Evolutionary conservation across 75 land plant species (phyloP).

Genomic region (Selaginella moellendorffii): DNA sequence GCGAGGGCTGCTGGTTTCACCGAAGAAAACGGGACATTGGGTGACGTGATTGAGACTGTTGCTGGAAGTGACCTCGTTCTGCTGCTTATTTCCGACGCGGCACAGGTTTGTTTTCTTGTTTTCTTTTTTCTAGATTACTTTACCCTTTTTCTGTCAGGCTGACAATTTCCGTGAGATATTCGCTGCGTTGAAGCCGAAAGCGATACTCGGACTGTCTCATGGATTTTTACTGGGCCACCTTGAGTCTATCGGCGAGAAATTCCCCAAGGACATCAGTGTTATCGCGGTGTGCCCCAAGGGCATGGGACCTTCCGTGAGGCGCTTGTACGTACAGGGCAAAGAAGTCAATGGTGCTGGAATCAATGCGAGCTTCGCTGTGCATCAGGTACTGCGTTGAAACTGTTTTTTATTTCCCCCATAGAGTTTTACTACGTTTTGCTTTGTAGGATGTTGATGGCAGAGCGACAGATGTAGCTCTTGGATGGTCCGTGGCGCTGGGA

Average conservation of each 20-base stretch:
- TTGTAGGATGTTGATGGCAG: constrained; percentile 84
- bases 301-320: constrained; percentile 94
- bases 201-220: constrained; percentile 87
- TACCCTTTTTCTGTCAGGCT: constrained; percentile 40
- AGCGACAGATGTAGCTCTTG: constrained; percentile 86
- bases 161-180: constrained; percentile 77
- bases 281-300: constrained; percentile 97
- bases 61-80: constrained; percentile 80
- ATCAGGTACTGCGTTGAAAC: too few relatives aligned
- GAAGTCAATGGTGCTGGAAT: constrained; percentile 98
- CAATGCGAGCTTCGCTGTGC: constrained; percentile 94
- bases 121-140: constrained; percentile 1
- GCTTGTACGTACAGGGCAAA: constrained; percentile 94
- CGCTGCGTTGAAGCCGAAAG: constrained; percentile 89
- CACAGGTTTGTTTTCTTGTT: constrained; percentile 50
- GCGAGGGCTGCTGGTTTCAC: constrained; percentile 90
- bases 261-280: constrained; percentile 86
- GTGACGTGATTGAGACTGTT: constrained; percentile 79
- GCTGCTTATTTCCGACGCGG: constrained; percentile 84
- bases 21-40: constrained; percentile 87
- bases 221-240: constrained; percentile 95
- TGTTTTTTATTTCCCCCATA: too few relatives aligned
- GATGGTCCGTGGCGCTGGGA: constrained; percentile 86
- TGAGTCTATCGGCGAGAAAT: constrained; percentile 65
- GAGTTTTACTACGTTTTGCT: neutral